Conservation (phyloP, 345 rosid genomes). For the Citrus inodora region DNA sequence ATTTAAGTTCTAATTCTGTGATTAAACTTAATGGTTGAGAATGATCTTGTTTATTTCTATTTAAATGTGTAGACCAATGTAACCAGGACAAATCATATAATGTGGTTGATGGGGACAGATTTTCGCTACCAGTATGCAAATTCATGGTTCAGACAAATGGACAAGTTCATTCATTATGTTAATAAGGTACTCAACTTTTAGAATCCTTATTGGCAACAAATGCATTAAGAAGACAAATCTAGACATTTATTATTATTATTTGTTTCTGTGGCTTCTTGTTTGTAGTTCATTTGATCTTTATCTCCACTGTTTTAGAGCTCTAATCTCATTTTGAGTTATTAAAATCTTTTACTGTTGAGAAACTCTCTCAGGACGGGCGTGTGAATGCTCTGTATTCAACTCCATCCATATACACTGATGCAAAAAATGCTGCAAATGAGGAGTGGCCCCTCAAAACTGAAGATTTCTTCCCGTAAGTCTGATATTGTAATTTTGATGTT, state of each 20-base stretch:
- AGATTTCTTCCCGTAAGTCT: conserved; percentile 91
- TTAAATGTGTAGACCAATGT: conserved; percentile 62
- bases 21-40: not conserved
- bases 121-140: conserved; percentile 91
- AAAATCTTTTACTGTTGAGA: conserved; percentile 16
- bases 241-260: not conserved
- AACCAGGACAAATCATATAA: conserved; percentile 85
- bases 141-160: conserved; percentile 97
- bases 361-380: conserved; percentile 75
- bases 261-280: not conserved
- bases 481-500: conserved; percentile 3
- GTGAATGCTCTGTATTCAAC: conserved; percentile 89
- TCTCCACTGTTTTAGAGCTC: conserved; percentile 1
- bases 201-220: not conserved
- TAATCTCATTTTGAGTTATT: conserved; percentile 10
- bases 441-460: conserved; percentile 87
- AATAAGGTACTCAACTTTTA: conserved; percentile 50
- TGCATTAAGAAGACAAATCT: conserved; percentile 1
- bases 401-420: conserved; percentile 87
- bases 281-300: not conserved
- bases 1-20: not conserved
- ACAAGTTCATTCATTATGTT: conserved; percentile 94
- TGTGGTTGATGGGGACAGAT: conserved; percentile 97
- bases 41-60: not conserved
- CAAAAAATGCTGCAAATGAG: conserved; percentile 69